Evolutionary conservation across 2,329 filamentous ascomycete species (phyloP), one percentile per base, ranked within the genome.

Genomic region (Xylaria sp.): DNA sequence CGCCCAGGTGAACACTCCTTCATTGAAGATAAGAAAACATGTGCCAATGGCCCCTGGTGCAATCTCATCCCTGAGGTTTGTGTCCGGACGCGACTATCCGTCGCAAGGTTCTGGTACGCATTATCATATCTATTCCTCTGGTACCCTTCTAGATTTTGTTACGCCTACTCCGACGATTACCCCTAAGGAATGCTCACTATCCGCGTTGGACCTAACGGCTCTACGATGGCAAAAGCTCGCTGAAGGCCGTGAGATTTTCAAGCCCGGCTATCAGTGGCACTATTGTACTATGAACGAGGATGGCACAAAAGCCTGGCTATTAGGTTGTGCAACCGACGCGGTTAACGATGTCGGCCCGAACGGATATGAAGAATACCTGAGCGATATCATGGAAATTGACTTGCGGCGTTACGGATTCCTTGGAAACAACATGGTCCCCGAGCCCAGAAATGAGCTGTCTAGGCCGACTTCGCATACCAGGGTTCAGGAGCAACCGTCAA

Each of bases 221-320:
- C 76, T 97, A 45, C 87, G 92, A 44, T 99, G 94, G 94, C 92
- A 96, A 72, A 95, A 92, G 69, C 80, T 99, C 17, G 94, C 93
- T 1, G 93, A 97, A 66, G 94, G 94, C 2, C 89, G 91, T 45
- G 94, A 99, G 69, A 88, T 99, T 29, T 99, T 97, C 74, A 90
- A 90, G 63, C 79, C 86, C 0, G 91, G 89, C n/a, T 97, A 94
- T 71, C 86, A 93, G 55, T 99, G 94, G 94, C 93, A 97, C 71
- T 99, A 99, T 70, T 97, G 94, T 71, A 96, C 92, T 2, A 89
- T 97, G 74, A 95, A 97, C 69, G 88, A 94, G 56, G 91, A 96
- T 65, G 93, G 93, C 5, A 97, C 94, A 6, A 96, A 96, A 69
- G 94, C 92, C 7, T 99, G 94, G 92, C 79, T 99, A 20, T 81